Conservation (phyloP, 148 eudicot species). For the Suaeda aralocaspica region DNA sequence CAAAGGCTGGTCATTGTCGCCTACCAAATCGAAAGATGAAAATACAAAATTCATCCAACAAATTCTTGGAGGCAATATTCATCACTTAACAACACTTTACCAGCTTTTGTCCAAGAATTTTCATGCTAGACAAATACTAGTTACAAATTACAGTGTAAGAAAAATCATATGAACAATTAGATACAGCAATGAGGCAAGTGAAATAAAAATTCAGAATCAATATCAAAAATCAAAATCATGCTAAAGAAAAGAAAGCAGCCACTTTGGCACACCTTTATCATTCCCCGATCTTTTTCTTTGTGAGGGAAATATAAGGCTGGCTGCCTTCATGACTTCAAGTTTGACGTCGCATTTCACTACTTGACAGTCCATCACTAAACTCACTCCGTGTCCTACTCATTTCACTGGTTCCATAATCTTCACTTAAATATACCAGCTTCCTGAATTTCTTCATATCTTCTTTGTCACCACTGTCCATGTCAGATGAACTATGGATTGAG, state of each 20-base stretch:
- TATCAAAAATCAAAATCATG: conserved; percentile 2
- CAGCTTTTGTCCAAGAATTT: neutral
- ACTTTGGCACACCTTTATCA: neutral
- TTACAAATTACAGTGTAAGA: conserved; percentile 19
- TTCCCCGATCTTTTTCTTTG: neutral
- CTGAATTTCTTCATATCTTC: conserved; percentile 48
- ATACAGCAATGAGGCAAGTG: neutral
- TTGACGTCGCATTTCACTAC: conserved; percentile 10
- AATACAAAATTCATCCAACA: neutral
- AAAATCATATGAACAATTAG: conserved; percentile 6
- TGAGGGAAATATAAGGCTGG: neutral
- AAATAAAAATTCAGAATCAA: neutral
- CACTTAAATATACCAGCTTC: conserved; percentile 37
- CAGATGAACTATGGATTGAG: conserved; percentile 14
- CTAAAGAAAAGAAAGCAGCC: neutral
- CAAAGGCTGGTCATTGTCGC: neutral
- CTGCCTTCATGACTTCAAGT: neutral
- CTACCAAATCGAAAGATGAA: neutral
- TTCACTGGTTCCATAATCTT: conserved; percentile 38
- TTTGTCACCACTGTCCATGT: conserved; percentile 7
- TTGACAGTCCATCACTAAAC: conserved; percentile 4
- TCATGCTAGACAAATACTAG: neutral
- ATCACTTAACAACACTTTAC: neutral
- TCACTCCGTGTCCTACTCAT: conserved; percentile 27
- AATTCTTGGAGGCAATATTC: neutral